Conservation (phyloP, 176 grass and related monocot species). For the Olyra latifolia region DNA sequence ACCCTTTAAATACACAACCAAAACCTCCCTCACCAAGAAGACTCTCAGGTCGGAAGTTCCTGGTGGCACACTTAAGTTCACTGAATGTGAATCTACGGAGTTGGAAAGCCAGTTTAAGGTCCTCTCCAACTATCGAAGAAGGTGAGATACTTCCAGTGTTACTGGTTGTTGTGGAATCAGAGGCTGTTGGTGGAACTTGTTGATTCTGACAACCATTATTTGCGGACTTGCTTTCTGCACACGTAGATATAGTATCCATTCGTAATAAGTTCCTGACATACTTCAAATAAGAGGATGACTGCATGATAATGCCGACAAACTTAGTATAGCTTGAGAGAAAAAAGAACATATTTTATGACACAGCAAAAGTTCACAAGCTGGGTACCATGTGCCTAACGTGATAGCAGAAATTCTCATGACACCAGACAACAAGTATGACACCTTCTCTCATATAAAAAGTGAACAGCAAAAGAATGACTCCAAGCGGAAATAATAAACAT, state of each 20-base stretch:
- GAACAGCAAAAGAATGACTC: background rate
- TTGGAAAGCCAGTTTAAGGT: slow-evolving; percentile 87
- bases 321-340: background rate
- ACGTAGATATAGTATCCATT: slow-evolving; percentile 13
- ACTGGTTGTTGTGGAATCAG: slow-evolving; percentile 82
- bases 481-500: background rate
- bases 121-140: slow-evolving; percentile 79
- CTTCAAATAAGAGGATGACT: slow-evolving; percentile 23
- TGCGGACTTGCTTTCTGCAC: slow-evolving; percentile 67
- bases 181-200: slow-evolving; percentile 52
- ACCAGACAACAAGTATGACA: background rate
- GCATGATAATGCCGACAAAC: background rate
- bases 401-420: slow-evolving; percentile 11
- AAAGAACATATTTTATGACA: background rate
- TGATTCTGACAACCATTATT: slow-evolving; percentile 61
- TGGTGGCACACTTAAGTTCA: slow-evolving; percentile 90
- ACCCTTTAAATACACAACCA: slow-evolving; percentile 98
- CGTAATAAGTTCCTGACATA: slow-evolving; percentile 27
- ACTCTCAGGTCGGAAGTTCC: slow-evolving; percentile 97
- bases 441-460: background rate
- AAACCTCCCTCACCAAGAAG: slow-evolving; percentile 98
- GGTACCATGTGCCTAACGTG: background rate
- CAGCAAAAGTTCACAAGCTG: slow-evolving; percentile 18
- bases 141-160: slow-evolving; percentile 80
- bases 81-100: slow-evolving; percentile 90